phyloP scores from a whole-genome alignment of 441 rosid genomes.

The Euphorbia celastroides region DNA sequence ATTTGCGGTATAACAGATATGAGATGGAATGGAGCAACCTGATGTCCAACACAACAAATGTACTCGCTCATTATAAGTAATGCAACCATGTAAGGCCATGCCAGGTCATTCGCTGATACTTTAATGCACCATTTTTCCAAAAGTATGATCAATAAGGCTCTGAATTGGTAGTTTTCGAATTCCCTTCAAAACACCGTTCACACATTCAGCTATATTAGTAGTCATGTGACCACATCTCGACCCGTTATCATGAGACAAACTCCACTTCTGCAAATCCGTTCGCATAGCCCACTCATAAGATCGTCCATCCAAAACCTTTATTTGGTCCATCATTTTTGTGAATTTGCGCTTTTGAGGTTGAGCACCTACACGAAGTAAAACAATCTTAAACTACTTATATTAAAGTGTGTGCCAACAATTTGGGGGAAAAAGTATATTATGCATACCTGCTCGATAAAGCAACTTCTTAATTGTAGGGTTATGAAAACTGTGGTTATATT shows the following conservation, averaged over 20 bases:
- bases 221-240: neutral
- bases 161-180: neutral
- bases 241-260: neutral
- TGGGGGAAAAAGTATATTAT: too few species aligned
- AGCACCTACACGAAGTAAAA: neutral
- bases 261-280: neutral
- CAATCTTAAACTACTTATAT: too few species aligned
- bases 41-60: too few species aligned
- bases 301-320: neutral
- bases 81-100: too few species aligned
- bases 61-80: too few species aligned
- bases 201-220: neutral
- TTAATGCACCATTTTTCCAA: neutral
- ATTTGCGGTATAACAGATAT: too few species aligned
- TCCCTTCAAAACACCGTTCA: neutral
- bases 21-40: too few species aligned
- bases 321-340: neutral
- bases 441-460: neutral
- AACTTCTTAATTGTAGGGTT: neutral
- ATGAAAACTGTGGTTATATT: neutral
- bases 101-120: too few species aligned
- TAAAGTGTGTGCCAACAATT: neutral
- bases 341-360: neutral
- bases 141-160: neutral
- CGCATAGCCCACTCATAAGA: neutral